Evolutionary conservation across 805 yeast genomes (phyloP), one percentile per base, ranked within the genome.

Genomic region (Osmozyma mogii): DNA sequence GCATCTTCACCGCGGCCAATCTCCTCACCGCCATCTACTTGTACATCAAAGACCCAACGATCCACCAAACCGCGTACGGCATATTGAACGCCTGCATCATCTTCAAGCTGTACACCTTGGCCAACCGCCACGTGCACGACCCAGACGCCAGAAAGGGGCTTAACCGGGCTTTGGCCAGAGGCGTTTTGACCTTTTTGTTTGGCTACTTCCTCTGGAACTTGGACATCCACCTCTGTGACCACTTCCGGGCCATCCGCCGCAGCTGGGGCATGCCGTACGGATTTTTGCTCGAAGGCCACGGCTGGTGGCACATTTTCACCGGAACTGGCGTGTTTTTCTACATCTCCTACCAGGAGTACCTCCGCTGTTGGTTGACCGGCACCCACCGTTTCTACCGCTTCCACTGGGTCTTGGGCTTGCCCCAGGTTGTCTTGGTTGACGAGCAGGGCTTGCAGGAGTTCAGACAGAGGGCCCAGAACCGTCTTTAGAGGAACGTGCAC

Each of bases 301-400:
- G 94, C 15, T 89, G 96, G 96, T 89, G 97, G 97, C 97, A 89
- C 50, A 59, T 83, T 8, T 67, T 83, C 40, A 83, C 92, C 0
- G 94, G 95, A 1, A 61, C 76, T 13, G 95, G 96, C 2, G 92
- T 89, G 8, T 89, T 89, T 54, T 80, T 68, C 50, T 88, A 84
- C 57, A 69, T 88, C 40, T 75, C 82, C 3, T 85, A 81, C 49
- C 69, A 82, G 47, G 88, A 85, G 59, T 73, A 81, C 39, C 59
- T 88, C 38, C 68, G 89, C 41, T 60, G 80, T 18, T 75, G 78
- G 55, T 68, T 84, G 49, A 62, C 64, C 10, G 78, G 76, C 4
- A 58, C 60, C n/a, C 70, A 72, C 16, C 56, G 68, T 16, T 62
- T 70, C 18, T 88, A 73, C 50, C 55, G 58, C 32, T 67, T 78